Evolutionary conservation across 2,329 filamentous ascomycete genomes (phyloP), one percentile per base, ranked within the genome.

Genomic region (Lachnellula suecica): DNA sequence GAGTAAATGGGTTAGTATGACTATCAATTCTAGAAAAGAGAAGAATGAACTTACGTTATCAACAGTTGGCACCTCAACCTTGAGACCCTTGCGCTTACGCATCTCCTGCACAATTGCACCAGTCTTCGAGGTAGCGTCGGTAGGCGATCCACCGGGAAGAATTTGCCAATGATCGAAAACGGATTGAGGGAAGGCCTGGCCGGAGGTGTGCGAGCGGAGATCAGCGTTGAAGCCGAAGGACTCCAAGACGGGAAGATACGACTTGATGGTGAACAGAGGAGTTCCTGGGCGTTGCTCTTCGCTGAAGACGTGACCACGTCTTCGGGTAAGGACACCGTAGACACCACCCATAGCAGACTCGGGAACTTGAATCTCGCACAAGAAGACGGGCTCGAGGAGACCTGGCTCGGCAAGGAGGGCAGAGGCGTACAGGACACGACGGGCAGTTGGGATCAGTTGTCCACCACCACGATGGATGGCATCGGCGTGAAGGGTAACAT

Each of bases 31-130:
- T 24, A 41, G 24, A 17, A 35, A 23, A 25, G 34, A 24, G 35
- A 2, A 7, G 22, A 8, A 38, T 53, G 53, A 61, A 89, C 90
- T 91, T 85, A 94, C 91, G 84, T 97, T 96, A 73, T 91, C 90
- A 80, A 91, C 87, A 74, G 88, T 89, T 68, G 94, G 93, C 73
- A 97, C 89, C 70, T 91, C 84, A 71, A 88, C 79, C 91, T 99
- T 99, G 83, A 99, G 82, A 91, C 93, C 94, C 91, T 99, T 99
- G 79, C 93, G 90, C 87, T 97, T 97, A 74, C 94, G 91, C 88
- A 95, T 96, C 55, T 87, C 84, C 72, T 81, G 79, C 68, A 97
- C 91, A 68, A 97, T 81, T 72, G 83, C 75, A 73, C 92, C 94
- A 68, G 88, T 83, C 84, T 92, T 90, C 71, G 84, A 85, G 70